Evolutionary conservation across 352 stramenopile species (phyloP).

Genomic region (Pythium myriotylum): DNA sequence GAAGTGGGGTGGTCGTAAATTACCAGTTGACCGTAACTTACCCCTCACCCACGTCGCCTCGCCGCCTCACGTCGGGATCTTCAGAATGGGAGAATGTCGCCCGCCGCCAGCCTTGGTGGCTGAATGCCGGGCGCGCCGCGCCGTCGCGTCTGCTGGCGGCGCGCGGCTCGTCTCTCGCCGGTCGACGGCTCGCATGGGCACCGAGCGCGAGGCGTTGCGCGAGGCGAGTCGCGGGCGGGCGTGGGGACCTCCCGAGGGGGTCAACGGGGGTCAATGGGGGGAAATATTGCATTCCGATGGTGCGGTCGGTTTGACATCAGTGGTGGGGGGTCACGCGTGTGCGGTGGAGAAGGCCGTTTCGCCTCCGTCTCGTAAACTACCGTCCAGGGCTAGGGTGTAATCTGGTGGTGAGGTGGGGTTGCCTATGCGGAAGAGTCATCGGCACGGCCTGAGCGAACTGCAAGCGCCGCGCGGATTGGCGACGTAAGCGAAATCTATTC

Average conservation of each 20-base stretch:
- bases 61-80: slow-evolving; percentile 15
- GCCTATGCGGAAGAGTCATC: slow-evolving; percentile 37
- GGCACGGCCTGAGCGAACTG: slow-evolving; percentile 14
- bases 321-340: slow-evolving; percentile 10
- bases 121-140: too few species aligned
- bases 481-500: slow-evolving; percentile 36
- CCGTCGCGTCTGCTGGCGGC: too few species aligned
- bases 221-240: too few species aligned
- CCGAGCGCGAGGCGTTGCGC: too few species aligned
- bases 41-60: slow-evolving; percentile 18
- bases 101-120: neutral
- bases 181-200: too few species aligned
- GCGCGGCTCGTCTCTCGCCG: too few species aligned
- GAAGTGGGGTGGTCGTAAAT: slow-evolving; percentile 28
- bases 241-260: too few species aligned
- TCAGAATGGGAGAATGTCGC: neutral
- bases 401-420: slow-evolving; percentile 40
- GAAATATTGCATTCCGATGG: slow-evolving; percentile 21
- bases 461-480: slow-evolving; percentile 22
- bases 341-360: slow-evolving; percentile 24
- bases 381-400: slow-evolving; percentile 32
- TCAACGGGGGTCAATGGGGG: too few species aligned
- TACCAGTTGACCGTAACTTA: slow-evolving; percentile 14
- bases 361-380: slow-evolving; percentile 24
- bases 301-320: slow-evolving; percentile 26